Percentiles rank a stretch among this genome's conserved stretches.
Evolutionary conservation across 345 rosid genomes (phyloP).

Genomic region (Gossypioides kirkii): DNA sequence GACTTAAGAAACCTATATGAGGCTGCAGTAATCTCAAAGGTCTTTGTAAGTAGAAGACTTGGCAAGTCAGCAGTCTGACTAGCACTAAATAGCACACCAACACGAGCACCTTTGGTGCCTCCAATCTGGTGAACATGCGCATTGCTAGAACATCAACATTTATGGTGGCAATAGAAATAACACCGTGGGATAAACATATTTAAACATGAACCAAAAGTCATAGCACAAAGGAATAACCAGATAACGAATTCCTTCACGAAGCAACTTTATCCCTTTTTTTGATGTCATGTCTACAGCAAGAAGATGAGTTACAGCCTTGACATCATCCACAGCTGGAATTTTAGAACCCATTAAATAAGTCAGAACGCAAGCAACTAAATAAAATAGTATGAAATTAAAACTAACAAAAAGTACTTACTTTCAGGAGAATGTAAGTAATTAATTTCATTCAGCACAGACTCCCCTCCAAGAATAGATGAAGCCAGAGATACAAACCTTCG

Average conservation of each 20-base stretch:
- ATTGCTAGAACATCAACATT: conserved; percentile 26
- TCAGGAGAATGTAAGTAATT: conserved; percentile 82
- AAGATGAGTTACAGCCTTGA: conserved; percentile 96
- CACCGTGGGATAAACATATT: neutral
- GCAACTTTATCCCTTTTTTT: conserved; percentile 70
- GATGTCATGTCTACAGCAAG: conserved; percentile 69
- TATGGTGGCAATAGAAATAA: conserved; percentile 7
- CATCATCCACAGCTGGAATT: conserved; percentile 65
- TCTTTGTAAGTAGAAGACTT: conserved; percentile 58
- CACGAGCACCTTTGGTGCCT: conserved; percentile 76
- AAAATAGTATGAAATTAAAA: conserved; percentile 7
- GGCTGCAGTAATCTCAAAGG: conserved; percentile 58
- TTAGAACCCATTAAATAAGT: conserved; percentile 18
- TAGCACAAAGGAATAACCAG: conserved; percentile 49
- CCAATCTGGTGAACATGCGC: conserved; percentile 46
- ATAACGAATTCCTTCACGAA: conserved; percentile 80
- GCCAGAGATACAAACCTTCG: conserved; percentile 65
- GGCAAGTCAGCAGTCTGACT: conserved; percentile 41
- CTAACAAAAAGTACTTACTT: conserved; percentile 43
- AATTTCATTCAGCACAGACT: conserved; percentile 54
- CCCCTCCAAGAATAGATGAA: conserved; percentile 52
- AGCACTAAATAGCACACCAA: conserved; percentile 71
- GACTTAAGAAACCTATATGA: conserved; percentile 61
- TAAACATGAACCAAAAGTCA: conserved; percentile 7
- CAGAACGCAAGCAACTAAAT: conserved; percentile 15